A percentile compares a stretch with the other conserved stretches of the same genome.
Conservation (phyloP, 495 filamentous ascomycete genomes). For the Tuber umbilicatum region DNA sequence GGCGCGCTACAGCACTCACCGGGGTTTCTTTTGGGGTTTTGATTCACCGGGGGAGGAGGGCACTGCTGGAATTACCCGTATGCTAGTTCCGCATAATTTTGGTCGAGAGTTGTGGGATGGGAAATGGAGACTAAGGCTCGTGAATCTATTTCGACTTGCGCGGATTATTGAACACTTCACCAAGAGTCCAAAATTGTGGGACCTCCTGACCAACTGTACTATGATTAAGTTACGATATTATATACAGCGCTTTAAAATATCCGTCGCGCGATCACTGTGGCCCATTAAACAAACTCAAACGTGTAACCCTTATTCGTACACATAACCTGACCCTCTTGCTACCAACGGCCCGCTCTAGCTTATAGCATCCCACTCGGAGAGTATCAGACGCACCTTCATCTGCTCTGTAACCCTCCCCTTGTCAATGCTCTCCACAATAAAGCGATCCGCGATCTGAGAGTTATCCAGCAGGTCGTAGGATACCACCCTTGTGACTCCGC, state of each 20-base stretch:
- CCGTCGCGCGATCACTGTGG: not conserved
- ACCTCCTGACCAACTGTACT: not conserved
- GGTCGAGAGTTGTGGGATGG: not conserved
- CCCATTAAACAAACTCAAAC: conserved; percentile 65
- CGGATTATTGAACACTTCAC: not conserved
- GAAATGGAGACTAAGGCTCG: not conserved
- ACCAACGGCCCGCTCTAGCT: conserved; percentile 83
- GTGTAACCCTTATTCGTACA: conserved; percentile 75
- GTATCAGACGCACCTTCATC: conserved; percentile 59
- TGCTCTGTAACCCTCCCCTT: conserved; percentile 47
- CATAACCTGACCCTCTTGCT: conserved; percentile 67
- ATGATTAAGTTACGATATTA: not conserved
- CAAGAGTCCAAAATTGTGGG: not conserved
- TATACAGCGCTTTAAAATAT: not conserved
- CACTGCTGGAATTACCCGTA: not conserved
- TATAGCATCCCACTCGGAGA: conserved; percentile 84
- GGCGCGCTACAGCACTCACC: not conserved
- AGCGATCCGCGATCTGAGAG: conserved; percentile 69
- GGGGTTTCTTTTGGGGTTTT: not conserved
- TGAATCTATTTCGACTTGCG: not conserved
- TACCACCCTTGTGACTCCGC: conserved; percentile 70
- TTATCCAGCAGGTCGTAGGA: conserved; percentile 90
- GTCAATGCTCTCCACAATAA: conserved; percentile 53
- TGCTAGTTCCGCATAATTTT: not conserved
- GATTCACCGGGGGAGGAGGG: not conserved